These are phyloP conservation scores for Hemisphaericaspora xylanilytica DNA, from an alignment of 1,139 yeast species.

Conservation along the genomic window DNA sequence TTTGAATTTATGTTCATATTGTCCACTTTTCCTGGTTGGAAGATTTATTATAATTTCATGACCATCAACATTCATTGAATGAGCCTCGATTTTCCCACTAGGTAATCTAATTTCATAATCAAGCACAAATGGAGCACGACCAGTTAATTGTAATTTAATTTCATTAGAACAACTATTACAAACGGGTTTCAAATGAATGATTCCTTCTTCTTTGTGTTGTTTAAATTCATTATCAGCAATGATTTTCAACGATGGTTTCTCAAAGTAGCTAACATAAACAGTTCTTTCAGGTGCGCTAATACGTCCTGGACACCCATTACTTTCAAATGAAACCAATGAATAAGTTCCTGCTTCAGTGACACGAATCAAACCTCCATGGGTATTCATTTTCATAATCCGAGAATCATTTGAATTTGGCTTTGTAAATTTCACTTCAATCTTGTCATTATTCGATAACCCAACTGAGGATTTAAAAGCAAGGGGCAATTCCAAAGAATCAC, in stretches of 20 bases:
- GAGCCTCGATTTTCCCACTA: constrained; percentile 41
- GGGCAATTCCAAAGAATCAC: constrained; percentile 58
- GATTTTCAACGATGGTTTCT: constrained; percentile 52
- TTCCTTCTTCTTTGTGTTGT: constrained; percentile 21
- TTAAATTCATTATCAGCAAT: constrained; percentile 19
- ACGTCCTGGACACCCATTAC: constrained; percentile 68
- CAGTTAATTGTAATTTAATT: constrained; percentile 36
- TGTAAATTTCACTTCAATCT: constrained; percentile 24
- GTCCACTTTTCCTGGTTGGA: constrained; percentile 48
- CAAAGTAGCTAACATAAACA: constrained; percentile 49
- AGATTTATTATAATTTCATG: constrained; percentile 26
- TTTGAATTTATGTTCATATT: constrained; percentile 57
- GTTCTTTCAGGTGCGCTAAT: constrained; percentile 33
- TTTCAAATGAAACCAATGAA: constrained; percentile 54
- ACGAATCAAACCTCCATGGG: constrained; percentile 11
- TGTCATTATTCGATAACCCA: constrained; percentile 26
- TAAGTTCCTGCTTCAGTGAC: constrained; percentile 64
- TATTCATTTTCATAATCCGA: constrained; percentile 5
- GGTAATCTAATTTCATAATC: constrained; percentile 68
- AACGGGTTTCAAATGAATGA: constrained; percentile 27
- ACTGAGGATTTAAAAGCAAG: constrained; percentile 39
- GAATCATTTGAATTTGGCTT: constrained; percentile 7
- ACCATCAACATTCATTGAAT: constrained; percentile 32
- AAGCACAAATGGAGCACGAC: constrained; percentile 71
- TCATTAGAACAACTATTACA: constrained; percentile 33